Evolutionary conservation across 495 filamentous ascomycete genomes (phyloP).

Genomic region (Podospora tetraspora): DNA sequence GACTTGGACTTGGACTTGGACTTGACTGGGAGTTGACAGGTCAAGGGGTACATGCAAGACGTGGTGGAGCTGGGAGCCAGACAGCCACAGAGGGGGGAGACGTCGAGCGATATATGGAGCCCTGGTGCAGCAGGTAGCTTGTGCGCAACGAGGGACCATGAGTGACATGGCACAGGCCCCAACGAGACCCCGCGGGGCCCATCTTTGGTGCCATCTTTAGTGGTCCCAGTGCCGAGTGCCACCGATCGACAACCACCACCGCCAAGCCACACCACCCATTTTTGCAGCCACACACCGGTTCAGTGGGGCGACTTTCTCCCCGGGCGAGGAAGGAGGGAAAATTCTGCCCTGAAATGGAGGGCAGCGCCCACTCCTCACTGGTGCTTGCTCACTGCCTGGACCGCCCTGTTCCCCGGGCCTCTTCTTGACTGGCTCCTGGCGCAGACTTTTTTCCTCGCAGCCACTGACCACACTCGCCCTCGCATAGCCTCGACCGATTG

Average conservation of each 20-base stretch:
- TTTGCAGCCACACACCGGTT: background rate
- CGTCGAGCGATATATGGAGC: constrained; percentile 10
- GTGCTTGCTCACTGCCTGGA: background rate
- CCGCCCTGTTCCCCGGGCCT: background rate
- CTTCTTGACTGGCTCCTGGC: constrained; percentile 4
- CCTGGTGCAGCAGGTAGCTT: background rate
- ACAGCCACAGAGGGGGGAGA: background rate
- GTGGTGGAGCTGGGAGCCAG: constrained; percentile 7
- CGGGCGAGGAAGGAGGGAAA: background rate
- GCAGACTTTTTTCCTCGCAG: background rate
- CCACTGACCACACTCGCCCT: constrained; percentile 10
- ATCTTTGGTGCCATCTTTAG: background rate
- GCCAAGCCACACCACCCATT: background rate
- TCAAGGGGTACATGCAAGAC: constrained; percentile 11
- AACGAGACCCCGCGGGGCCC: background rate
- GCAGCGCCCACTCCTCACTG: background rate
- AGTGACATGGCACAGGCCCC: background rate
- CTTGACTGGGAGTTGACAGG: constrained; percentile 3
- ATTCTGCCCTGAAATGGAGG: background rate
- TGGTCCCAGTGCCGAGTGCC: background rate
- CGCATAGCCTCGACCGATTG: constrained; percentile 23
- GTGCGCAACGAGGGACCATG: no score
- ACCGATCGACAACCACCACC: background rate
- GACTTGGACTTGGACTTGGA: constrained; percentile 3
- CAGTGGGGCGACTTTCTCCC: background rate